A percentile compares a stretch with the other conserved stretches of the same genome.
These are phyloP conservation scores for Fragaria vesca DNA, from an alignment of 306 rosid species.

Conservation along the genomic window DNA sequence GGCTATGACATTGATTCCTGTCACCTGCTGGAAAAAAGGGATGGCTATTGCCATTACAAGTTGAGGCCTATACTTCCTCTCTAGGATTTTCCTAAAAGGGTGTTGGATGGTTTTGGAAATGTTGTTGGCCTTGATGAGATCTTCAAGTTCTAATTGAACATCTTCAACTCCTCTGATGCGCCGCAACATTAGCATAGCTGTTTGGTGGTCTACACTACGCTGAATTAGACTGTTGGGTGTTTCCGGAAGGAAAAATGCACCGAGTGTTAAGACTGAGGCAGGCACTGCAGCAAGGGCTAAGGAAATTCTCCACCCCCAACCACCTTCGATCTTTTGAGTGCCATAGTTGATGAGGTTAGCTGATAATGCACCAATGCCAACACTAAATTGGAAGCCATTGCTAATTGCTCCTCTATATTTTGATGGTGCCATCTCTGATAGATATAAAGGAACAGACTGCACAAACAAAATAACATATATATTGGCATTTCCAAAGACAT, in stretches of 20 bases:
- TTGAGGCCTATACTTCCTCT: constrained; percentile 56
- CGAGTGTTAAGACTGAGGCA: constrained; percentile 57
- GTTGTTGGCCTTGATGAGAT: constrained; percentile 46
- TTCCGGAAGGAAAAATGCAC: constrained; percentile 78
- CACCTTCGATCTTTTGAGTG: constrained; percentile 56
- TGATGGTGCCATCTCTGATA: constrained; percentile 80
- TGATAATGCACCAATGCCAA: constrained; percentile 54
- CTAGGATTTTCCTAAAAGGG: constrained; percentile 48
- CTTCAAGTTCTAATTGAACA: constrained; percentile 51
- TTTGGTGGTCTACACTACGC: constrained; percentile 36
- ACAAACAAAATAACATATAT: background rate
- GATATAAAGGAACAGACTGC: constrained; percentile 77
- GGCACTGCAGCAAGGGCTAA: constrained; percentile 74
- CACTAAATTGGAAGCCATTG: constrained; percentile 78
- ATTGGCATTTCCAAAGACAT: background rate
- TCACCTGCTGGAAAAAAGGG: constrained; percentile 69
- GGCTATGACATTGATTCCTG: constrained; percentile 64
- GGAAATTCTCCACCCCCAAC: constrained; percentile 75
- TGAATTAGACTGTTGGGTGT: constrained; percentile 82
- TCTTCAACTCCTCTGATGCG: constrained; percentile 52
- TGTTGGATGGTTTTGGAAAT: constrained; percentile 38
- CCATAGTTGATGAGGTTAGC: constrained; percentile 75
- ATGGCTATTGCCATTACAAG: constrained; percentile 61
- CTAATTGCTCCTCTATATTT: constrained; percentile 67
- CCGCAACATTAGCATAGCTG: constrained; percentile 51